These are phyloP conservation scores for Ophiocordyceps polyrhachis-furcata DNA, from an alignment of 2,329 filamentous ascomycete genomes.

Conservation along the genomic window DNA sequence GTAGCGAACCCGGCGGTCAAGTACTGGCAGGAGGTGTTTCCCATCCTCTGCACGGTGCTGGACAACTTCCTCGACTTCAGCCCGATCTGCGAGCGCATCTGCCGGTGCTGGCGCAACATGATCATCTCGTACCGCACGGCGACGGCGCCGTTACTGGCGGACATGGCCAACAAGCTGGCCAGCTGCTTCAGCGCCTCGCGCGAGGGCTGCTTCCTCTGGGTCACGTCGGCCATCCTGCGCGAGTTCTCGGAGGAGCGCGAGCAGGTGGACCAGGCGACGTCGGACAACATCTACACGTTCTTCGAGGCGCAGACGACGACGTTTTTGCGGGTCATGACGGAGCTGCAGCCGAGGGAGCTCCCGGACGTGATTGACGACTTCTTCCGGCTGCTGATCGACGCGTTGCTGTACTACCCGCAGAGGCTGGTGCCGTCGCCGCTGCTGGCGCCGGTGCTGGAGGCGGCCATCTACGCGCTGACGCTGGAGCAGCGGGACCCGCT, in stretches of 20 bases:
- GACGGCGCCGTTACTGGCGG: slow-evolving; percentile 67
- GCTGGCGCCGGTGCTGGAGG: slow-evolving; percentile 68
- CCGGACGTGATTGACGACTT: slow-evolving; percentile 88
- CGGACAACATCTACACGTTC: slow-evolving; percentile 78
- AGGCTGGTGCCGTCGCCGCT: slow-evolving; percentile 65
- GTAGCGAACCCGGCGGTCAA: slow-evolving; percentile 80
- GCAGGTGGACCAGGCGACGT: slow-evolving; percentile 63
- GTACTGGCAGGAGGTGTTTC: slow-evolving; percentile 90
- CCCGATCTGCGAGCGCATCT: slow-evolving; percentile 84
- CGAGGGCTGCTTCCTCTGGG: slow-evolving; percentile 98
- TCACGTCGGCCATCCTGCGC: slow-evolving; percentile 80
- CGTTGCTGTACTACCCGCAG: slow-evolving; percentile 79
- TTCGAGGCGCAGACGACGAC: slow-evolving; percentile 85
- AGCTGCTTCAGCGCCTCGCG: slow-evolving; percentile 67
- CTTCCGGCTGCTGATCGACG: slow-evolving; percentile 82
- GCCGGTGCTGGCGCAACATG: slow-evolving; percentile 93
- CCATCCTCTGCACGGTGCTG: slow-evolving; percentile 67
- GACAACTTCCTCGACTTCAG: slow-evolving; percentile 73
- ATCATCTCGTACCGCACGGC: slow-evolving; percentile 85
- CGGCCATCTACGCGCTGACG: slow-evolving; percentile 68
- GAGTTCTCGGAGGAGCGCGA: slow-evolving; percentile 89
- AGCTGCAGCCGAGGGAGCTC: slow-evolving; percentile 54
- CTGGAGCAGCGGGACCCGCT: slow-evolving; percentile 85
- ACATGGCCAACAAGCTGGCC: slow-evolving; percentile 75
- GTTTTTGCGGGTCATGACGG: slow-evolving; percentile 77